phyloP scores from a whole-genome alignment of 2,329 filamentous ascomycete species.

The Hypoxylon rubiginosum region DNA sequence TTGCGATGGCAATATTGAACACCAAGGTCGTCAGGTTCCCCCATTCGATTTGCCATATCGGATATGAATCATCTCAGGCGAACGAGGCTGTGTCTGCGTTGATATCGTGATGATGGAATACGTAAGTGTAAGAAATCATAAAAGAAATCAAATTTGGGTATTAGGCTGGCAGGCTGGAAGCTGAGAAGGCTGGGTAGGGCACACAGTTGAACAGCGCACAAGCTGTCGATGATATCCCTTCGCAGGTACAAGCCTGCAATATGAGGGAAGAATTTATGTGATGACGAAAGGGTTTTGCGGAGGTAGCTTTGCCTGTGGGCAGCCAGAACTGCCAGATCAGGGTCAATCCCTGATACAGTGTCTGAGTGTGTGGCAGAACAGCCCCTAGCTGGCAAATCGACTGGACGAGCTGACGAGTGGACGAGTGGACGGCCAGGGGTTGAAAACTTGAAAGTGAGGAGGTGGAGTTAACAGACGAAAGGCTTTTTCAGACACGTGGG shows the following conservation, averaged over 20 bases:
- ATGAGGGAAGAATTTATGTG: slow-evolving; percentile 40
- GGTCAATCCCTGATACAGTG: slow-evolving; percentile 40
- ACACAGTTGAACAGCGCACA: slow-evolving; percentile 23
- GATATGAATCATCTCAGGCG: slow-evolving; percentile 14
- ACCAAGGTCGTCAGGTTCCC: slow-evolving; percentile 1
- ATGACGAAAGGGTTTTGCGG: slow-evolving; percentile 35
- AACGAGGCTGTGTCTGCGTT: slow-evolving; percentile 7
- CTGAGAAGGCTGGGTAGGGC: slow-evolving; percentile 20
- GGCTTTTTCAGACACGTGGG: neutral
- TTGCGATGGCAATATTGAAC: slow-evolving; percentile 11
- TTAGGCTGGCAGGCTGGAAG: slow-evolving; percentile 2
- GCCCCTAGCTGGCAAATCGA: neutral
- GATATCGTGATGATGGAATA: slow-evolving; percentile 16
- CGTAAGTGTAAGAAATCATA: slow-evolving; percentile 25
- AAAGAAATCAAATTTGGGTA: slow-evolving; percentile 9
- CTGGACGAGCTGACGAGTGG: neutral
- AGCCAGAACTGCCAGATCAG: slow-evolving; percentile 9
- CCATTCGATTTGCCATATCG: slow-evolving; percentile 1
- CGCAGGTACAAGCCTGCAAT: slow-evolving; percentile 37
- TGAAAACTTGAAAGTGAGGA: slow-evolving; percentile 12
- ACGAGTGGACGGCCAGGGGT: slow-evolving; percentile 13
- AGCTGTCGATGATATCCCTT: slow-evolving; percentile 36
- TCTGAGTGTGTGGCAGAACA: slow-evolving; percentile 11
- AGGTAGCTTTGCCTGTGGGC: slow-evolving; percentile 29
- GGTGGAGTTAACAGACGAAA: neutral